Conservation (phyloP, 208 protist species). For the Trichomonas vaginalis region DNA sequence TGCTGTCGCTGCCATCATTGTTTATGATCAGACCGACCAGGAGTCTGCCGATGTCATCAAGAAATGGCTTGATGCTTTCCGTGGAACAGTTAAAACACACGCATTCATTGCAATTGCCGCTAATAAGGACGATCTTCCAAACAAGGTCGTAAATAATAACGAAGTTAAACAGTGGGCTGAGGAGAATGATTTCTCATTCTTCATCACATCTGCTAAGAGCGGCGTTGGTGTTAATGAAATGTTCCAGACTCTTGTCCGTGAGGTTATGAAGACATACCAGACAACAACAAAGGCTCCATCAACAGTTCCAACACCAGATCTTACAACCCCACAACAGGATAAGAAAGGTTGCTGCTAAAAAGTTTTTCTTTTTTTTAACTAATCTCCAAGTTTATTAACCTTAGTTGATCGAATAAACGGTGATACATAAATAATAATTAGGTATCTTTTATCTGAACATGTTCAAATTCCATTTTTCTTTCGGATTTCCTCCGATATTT, state of each 20-base stretch:
- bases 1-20: conserved; percentile 7
- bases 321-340: background rate
- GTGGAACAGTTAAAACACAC: background rate
- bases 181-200: background rate
- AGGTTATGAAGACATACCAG: background rate
- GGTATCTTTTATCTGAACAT: too few species aligned
- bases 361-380: too few species aligned
- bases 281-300: background rate
- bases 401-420: too few species aligned
- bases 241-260: background rate
- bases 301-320: background rate
- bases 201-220: background rate
- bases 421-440: too few species aligned
- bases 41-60: background rate
- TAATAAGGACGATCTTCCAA: conserved; percentile 5
- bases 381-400: too few species aligned
- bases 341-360: background rate
- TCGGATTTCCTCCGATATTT: too few species aligned
- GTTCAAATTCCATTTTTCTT: too few species aligned
- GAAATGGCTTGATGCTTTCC: background rate
- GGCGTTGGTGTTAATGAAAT: background rate
- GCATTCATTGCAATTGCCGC: background rate
- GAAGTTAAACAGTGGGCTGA: background rate
- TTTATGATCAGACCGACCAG: conserved; percentile 1
- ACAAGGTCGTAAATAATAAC: background rate